phyloP scores from a whole-genome alignment of 352 stramenopile species.

The Globisporangium spiculum region DNA sequence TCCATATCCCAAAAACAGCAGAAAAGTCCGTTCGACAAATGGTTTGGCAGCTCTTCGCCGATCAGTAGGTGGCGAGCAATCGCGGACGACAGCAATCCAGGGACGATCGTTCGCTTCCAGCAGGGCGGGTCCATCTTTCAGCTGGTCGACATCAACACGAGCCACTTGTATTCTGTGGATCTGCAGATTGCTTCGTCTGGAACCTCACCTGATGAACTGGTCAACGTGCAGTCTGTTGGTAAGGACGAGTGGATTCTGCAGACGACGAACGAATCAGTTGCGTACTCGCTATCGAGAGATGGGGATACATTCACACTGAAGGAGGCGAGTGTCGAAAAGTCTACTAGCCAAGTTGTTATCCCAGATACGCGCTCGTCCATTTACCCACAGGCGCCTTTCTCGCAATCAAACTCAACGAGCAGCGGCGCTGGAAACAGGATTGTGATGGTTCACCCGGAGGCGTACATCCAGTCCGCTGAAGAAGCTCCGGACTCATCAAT shows the following conservation, averaged over 20 bases:
- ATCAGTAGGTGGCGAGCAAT: slow-evolving; percentile 19
- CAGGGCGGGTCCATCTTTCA: slow-evolving; percentile 56
- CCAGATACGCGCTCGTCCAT: slow-evolving; percentile 33
- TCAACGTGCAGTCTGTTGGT: slow-evolving; percentile 35
- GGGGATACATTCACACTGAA: slow-evolving; percentile 32
- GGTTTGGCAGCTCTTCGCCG: slow-evolving; percentile 32
- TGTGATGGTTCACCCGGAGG: slow-evolving; percentile 43
- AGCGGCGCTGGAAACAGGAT: slow-evolving; percentile 4
- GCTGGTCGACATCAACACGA: slow-evolving; percentile 41
- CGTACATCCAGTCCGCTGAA: slow-evolving; percentile 40
- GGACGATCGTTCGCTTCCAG: slow-evolving; percentile 42
- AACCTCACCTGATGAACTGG: slow-evolving; percentile 22
- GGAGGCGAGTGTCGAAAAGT: slow-evolving; percentile 19
- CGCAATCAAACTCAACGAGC: neutral
- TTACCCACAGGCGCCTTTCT: slow-evolving; percentile 15
- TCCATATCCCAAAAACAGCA: neutral
- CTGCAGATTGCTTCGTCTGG: slow-evolving; percentile 15
- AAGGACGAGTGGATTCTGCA: slow-evolving; percentile 50
- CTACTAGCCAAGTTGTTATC: neutral
- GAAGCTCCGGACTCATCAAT: slow-evolving; percentile 2
- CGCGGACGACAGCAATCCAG: slow-evolving; percentile 24
- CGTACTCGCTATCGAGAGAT: slow-evolving; percentile 31
- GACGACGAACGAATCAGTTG: slow-evolving; percentile 31
- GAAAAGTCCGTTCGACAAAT: slow-evolving; percentile 39
- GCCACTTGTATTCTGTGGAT: slow-evolving; percentile 49